These are phyloP conservation scores for Phaffia australis DNA, from an alignment of 768 basidiomycete species.

Conservation along the genomic window DNA sequence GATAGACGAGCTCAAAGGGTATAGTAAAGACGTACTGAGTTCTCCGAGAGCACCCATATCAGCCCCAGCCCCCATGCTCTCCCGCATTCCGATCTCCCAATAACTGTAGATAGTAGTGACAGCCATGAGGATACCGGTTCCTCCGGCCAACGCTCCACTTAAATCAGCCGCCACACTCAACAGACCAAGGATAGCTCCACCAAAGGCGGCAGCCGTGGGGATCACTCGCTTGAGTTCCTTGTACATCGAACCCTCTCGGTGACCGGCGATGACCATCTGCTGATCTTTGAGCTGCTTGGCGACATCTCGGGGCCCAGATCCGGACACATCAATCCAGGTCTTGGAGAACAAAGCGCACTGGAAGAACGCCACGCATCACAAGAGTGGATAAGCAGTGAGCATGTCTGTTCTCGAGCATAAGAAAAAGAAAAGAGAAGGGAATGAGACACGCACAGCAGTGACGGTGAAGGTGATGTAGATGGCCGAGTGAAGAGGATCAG, in stretches of 20 bases:
- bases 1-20: background rate
- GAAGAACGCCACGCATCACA: background rate
- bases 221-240: constrained; percentile 98
- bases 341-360: constrained; percentile 90
- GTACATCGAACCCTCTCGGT: constrained; percentile 96
- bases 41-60: constrained; percentile 28
- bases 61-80: constrained; percentile 26
- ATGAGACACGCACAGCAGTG: constrained; percentile 44
- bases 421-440: background rate
- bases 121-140: constrained; percentile 77
- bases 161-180: constrained; percentile 84
- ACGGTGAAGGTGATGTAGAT: constrained; percentile 88
- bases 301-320: constrained; percentile 86
- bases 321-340: constrained; percentile 99
- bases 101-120: constrained; percentile 96
- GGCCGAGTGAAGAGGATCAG: constrained; percentile 87
- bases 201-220: constrained; percentile 92
- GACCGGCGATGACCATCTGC: constrained; percentile 73
- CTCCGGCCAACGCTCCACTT: constrained; percentile 90
- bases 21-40: constrained; percentile 15
- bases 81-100: constrained; percentile 88
- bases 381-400: background rate
- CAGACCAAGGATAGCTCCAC: constrained; percentile 89
- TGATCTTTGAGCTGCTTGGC: constrained; percentile 98
- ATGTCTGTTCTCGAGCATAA: background rate